Evolutionary conservation across 2,329 filamentous ascomycete species (phyloP), one percentile per base, ranked within the genome.

Genomic region (Pseudogymnoascus sp.): DNA sequence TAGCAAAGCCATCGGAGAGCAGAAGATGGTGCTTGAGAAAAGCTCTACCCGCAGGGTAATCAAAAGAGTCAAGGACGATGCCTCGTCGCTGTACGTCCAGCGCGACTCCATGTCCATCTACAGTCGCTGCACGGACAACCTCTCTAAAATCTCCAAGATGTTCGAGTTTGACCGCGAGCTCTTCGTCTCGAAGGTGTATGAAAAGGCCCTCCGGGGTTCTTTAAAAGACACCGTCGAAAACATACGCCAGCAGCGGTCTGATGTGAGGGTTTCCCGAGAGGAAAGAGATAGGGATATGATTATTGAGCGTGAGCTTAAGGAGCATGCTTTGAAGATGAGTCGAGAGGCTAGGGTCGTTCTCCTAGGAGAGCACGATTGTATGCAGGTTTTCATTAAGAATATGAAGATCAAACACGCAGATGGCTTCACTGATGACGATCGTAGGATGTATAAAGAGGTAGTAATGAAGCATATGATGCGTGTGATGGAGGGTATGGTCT

Each of bases 161-260:
- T 65, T 65, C 40, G 56, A 65, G 5, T 63, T 65, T 53, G 63
- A 63, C 36, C 36, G 53, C 36, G 43, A 63, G 25, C 56, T 61
- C 18, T 63, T 63, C 21, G 12, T 56, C 16, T 59, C 62, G 6
- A 65, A 65, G 31, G 37, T 61, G 9, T 63, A 63, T 36, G 61
- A 65, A 23, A 34, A 36, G 21, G 53, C 21, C 14, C 37, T 38
- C 5, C 37, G 14, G 14, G 37, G 37, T 38, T 38, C 37, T 14
- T 16, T 38, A 14, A 38, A 38, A 38, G 37, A 38, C 37, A 38
- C 37, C 37, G 37, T 38, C 14, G 37, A 38, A 38, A 38, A 16
- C 37, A 38, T 38, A 38, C 37, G 37, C 37, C 37, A 38, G 37
- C 37, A 16, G 14, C n/a, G 14, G 37, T n/a, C 37, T 6, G 37